These are phyloP conservation scores for Chondrostereum purpureum DNA, from an alignment of 1,284 basidiomycete species.

Conservation along the genomic window DNA sequence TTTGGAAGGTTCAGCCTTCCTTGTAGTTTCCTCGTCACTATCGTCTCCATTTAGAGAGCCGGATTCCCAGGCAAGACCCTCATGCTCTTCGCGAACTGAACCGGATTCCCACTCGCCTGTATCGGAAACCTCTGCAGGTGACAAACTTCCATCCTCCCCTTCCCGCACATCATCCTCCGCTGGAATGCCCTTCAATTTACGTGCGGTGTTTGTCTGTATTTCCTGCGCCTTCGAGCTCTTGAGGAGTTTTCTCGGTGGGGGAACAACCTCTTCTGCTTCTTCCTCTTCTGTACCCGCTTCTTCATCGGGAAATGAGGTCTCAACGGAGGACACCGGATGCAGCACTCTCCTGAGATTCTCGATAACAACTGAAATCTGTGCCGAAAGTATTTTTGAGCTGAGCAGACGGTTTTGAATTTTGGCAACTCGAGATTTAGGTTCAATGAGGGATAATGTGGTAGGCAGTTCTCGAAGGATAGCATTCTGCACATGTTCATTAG, in stretches of 20 bases:
- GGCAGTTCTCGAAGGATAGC: conserved; percentile 40
- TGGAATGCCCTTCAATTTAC: conserved; percentile 26
- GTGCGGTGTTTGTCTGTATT: conserved; percentile 22
- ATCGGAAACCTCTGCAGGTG: conserved; percentile 20
- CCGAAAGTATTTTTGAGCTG: conserved; percentile 71
- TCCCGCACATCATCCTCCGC: conserved; percentile 20
- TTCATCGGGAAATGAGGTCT: conserved; percentile 13
- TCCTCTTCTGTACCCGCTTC: too few species aligned
- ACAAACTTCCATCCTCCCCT: conserved; percentile 16
- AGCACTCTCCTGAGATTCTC: conserved; percentile 41
- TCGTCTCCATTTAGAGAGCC: conserved; percentile 25
- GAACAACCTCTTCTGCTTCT: conserved; percentile 23
- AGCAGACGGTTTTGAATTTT: conserved; percentile 72
- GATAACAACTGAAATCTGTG: conserved; percentile 49
- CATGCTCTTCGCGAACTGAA: conserved; percentile 29
- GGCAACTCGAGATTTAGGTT: conserved; percentile 37
- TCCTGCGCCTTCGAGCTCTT: conserved; percentile 16
- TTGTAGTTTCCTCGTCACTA: neutral
- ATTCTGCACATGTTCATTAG: conserved; percentile 36
- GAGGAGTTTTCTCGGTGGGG: conserved; percentile 15
- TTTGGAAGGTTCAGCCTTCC: conserved; percentile 6
- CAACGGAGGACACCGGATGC: conserved; percentile 27
- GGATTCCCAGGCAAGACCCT: conserved; percentile 34
- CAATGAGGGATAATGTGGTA: conserved; percentile 22
- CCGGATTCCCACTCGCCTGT: conserved; percentile 61